Base-by-base conservation (phyloP, 1,284 basidiomycete species). In the Ustilago trichophora region DNA sequence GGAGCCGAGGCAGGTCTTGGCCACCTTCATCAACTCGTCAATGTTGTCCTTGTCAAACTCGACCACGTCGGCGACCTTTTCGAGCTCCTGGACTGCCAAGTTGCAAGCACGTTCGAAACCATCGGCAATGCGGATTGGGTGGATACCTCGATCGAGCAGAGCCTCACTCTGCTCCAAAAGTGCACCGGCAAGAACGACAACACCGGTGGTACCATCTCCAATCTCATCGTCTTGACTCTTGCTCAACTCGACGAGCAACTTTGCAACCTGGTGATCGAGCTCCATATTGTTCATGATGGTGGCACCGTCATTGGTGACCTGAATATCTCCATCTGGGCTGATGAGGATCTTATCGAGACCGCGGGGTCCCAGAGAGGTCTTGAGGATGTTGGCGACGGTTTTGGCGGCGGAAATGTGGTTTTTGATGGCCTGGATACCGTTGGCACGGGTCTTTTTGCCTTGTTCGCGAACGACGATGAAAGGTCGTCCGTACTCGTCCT, bases 171-270 rank as follows among this genome's bases (percentile, higher is more conserved):
- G 90, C 76, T 95, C 92, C 46, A 99, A 85, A 22, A 99, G 86
- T 19, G 96, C 96, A 67, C 95, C 95, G 27, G 95, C 96, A 59
- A 99, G 89, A 2, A 99, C 95, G 24, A 98, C 95, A 60, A 99
- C 95, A 83, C 95, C 96, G 29, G 95, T 98, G 10, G 95, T 98
- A 54, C 95, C 96, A 83, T 99, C 95, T 42, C 96, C 95, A 82
- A 99, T 96, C 85, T 99, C 95, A 83, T 98, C 94, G 82, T 99
- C 95, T 85, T 99, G 95, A 80, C 91, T 93, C 85, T 94, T 94
- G 43, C 92, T 94, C 38, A 98, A 86, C 82, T 98, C 92, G 10
- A 99, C 95, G 34, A 99, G 87, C 37, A 99, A 87, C 84, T 96
- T 98, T 58, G 95, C 95, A 79, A 98, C 95, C 84, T 96, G 94